phyloP scores from a whole-genome alignment of 2,329 filamentous ascomycete species.

The Pseudocercospora cruenta region DNA sequence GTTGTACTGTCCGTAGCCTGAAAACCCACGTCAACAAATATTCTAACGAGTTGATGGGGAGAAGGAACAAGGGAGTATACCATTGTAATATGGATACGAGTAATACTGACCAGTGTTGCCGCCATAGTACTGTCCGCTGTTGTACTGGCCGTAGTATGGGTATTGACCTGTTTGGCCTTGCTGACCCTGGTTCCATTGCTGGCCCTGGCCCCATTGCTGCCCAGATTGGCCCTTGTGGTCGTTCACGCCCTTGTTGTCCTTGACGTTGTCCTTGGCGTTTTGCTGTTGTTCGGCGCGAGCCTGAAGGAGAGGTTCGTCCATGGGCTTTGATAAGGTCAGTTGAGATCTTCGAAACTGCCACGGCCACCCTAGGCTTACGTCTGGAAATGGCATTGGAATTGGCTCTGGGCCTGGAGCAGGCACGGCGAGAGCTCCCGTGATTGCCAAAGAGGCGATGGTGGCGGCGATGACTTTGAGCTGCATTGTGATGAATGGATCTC shows the following conservation, averaged over 20 bases:
- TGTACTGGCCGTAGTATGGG: neutral
- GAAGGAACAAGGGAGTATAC: neutral
- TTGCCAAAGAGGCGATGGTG: neutral
- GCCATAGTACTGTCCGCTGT: neutral
- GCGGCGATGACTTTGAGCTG: neutral
- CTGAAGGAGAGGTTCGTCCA: neutral
- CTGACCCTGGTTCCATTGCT: neutral
- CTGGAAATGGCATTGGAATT: neutral
- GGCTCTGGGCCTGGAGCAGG: neutral
- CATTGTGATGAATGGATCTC: neutral
- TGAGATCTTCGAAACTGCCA: neutral
- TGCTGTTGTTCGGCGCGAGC: neutral
- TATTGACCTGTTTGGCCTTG: neutral
- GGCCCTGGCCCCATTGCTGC: neutral
- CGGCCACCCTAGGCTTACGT: neutral
- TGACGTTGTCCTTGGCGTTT: neutral
- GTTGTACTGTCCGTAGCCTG: neutral
- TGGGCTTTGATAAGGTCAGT: neutral
- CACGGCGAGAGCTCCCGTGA: neutral
- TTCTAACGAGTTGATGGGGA: neutral
- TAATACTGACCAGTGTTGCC: neutral
- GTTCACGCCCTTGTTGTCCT: neutral
- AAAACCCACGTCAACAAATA: neutral
- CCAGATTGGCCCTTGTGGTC: neutral
- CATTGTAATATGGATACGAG: neutral